Evolutionary conservation across 495 filamentous ascomycete species (phyloP), one percentile per base, ranked within the genome.

Genomic region (Apiosordaria backusii): DNA sequence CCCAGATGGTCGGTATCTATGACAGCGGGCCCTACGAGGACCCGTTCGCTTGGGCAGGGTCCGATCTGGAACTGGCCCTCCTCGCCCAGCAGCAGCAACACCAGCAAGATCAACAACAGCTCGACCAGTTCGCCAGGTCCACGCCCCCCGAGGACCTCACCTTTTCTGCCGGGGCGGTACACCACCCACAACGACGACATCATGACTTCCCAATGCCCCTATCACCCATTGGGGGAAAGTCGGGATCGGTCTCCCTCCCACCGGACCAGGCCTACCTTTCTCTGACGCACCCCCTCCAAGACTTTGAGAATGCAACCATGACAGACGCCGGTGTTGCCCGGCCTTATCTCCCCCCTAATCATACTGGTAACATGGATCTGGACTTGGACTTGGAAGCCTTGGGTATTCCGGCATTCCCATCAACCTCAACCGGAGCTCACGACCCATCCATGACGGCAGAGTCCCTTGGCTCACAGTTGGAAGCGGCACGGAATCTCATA

Each of bases 21-120:
- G 29, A 25, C 5, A 53, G 54, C 61, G 50, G 58, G 27, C 7
- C 63, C 64, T 61, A 60, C 65, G 66, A 62, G 61, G 57, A 69
- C 61, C 67, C 63, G 63, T 69, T 69, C 61, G 67, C 64, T 61
- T 69, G 53, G 45, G 67, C 65, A 50, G 61, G 64, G 45, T n/a
- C 67, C 25, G 67, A 69, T 2, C 55, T 58, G 52, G 23, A 25
- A 55, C 61, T 68, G 55, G 61, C 52, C 54, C 59, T 61, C 4
- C 59, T 45, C 16, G 19, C 63, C 10, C 60, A 63, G 57, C 50
- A 53, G 57, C 62, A 57, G 45, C 62, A 57, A 27, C 62, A 55
- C 0, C 50, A 55, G 1, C 52, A 40, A 29, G 52, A 55, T 9
- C 62, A 25, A 16, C 45, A 60, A 19, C 57, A 61, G 5, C 62